Base-by-base conservation (phyloP, 805 yeast species). In the Saturnispora serradocipensis region DNA sequence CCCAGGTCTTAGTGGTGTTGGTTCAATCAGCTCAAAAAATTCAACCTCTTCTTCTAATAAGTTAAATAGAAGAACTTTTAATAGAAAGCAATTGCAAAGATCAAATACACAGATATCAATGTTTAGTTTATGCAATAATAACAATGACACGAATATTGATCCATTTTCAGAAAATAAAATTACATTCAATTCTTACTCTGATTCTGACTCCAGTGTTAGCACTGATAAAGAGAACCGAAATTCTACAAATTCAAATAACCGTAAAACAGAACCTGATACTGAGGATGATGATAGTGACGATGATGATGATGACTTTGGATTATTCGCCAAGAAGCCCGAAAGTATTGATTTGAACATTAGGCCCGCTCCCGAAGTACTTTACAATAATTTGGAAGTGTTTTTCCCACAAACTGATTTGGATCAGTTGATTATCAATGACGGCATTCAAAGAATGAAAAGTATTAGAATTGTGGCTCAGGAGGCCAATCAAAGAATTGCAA, bases 321-420 rank as follows among this genome's bases (percentile, higher is more conserved):
- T 55, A 24, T 90, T 90, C 70, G 85, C 78, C n/a, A 82, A 77
- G 54, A 90, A 83, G 0, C 93, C 96, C 0, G 70, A 61, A 6
- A 67, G 95, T 0, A 69, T 49, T 36, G 40, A 43, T 4, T 56
- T 68, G 88, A 82, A 84, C 7, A 84, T 93, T 15, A 80, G 99
- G 64, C 99, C 99, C 2, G 89, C 98, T 0, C 85, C 96, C 1
- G 98, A 91, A 61, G 95, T 87, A 42, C 84, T 93, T 30, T 93
- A 90, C 64, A 88, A 88, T 51, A 90, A 93, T 60, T 76, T 93
- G 55, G 99, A 93, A 58, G 79, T 80, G 61, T 93, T 86, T 64
- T 93, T 93, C 73, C 99, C 99, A 0, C 77, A 86, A 59, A 82
- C 97, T 0, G 91, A 91, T 67, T 74, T 93, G 54, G 99, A 93